Conservation (phyloP, 1,284 basidiomycete genomes). For the Pseudozyma sp. region DNA sequence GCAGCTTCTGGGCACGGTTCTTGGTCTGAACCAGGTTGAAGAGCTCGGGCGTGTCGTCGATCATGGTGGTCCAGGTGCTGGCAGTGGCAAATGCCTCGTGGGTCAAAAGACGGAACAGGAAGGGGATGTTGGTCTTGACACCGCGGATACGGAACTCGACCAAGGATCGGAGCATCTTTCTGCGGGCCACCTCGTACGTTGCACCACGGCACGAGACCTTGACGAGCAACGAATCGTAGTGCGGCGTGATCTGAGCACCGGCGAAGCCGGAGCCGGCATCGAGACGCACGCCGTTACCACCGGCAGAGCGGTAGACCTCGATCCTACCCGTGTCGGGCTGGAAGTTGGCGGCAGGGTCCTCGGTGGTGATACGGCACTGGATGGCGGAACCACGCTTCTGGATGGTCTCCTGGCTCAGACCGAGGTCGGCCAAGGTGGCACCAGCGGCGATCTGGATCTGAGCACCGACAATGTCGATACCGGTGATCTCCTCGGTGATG, state of each 20-base stretch:
- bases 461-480: conserved; percentile 96
- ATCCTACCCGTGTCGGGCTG: conserved; percentile 99
- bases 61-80: conserved; percentile 88
- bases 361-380: conserved; percentile 99
- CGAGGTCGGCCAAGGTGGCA: conserved; percentile 92
- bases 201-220: conserved; percentile 96
- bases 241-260: conserved; percentile 98
- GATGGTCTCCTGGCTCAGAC: conserved; percentile 95
- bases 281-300: conserved; percentile 97
- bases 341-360: conserved; percentile 90
- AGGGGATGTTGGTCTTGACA: conserved; percentile 96
- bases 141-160: conserved; percentile 99
- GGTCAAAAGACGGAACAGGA: conserved; percentile 97
- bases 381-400: conserved; percentile 97
- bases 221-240: conserved; percentile 97
- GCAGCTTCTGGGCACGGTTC: conserved; percentile 97
- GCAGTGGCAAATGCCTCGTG: conserved; percentile 96
- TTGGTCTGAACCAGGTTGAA: conserved; percentile 98
- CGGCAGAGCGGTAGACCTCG: conserved; percentile 97
- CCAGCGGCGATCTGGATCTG: conserved; percentile 97
- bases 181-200: conserved; percentile 96
- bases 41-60: conserved; percentile 97
- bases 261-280: conserved; percentile 98
- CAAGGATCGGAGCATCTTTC: conserved; percentile 98
- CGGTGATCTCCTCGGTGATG: conserved; percentile 99